Base-by-base conservation (phyloP, 208 protist species). In the Wallacemonas sp. region DNA sequence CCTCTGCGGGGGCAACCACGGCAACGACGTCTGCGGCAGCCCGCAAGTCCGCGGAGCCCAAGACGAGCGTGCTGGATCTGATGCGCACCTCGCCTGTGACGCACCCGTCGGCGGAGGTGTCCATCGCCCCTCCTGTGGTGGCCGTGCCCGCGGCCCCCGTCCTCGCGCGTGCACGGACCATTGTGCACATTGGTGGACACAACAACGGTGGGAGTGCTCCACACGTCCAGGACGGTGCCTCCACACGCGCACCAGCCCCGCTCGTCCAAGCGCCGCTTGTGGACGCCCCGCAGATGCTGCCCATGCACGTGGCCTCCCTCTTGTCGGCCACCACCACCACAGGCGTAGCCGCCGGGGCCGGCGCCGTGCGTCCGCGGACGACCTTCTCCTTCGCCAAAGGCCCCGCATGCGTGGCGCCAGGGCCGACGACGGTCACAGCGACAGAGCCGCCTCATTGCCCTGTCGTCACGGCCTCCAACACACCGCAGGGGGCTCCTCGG, bases 301-400 rank as follows among this genome's bases (percentile, higher is more conserved):
- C 44, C 16, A 22, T 50, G 12, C 12, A 25, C 1, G 44, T 50
- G n/a, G 44, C 44, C 44, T 50, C 44, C 8, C 44, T 50, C 16
- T 16, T 50, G 11, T 7, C n/a, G 7, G 44, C 49, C 11, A 33
- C 49, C 8, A 7, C 25, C 4, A 50, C 20, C 18, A 50, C 45
- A 26, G 20, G n/a, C n/a, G n/a, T n/a, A n/a, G n/a, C n/a, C n/a
- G n/a, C n/a, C n/a, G 31, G 29, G 12, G 7, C 26, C 4, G 31
- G n/a, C 10, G 16, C 52, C 16, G 16, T n/a, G 11, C 52, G 52
- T 29, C 10, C 52, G n/a, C 52, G 52, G 29, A 59, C 52, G 39
- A 42, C 32, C 29, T 59, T 59, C 52, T 59, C 52, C 20, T 59
- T 59, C 20, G 12, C 52, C 29, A 59, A 59, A 25, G 32, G 52